These are phyloP conservation scores for Seiridium unicorne DNA, from an alignment of 2,329 filamentous ascomycete genomes.

Conservation along the genomic window DNA sequence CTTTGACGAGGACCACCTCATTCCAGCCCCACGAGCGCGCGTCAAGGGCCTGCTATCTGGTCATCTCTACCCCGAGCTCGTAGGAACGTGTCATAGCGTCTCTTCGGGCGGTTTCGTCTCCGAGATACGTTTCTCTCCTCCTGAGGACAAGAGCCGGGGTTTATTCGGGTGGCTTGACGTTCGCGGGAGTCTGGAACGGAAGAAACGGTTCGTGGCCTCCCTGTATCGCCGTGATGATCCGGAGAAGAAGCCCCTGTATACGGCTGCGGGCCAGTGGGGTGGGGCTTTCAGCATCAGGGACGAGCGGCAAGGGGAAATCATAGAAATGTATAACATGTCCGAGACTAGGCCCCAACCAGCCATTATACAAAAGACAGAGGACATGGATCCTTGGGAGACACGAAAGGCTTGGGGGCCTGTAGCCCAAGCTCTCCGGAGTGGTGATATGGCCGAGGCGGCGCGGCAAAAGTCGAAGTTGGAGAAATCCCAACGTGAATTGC, in stretches of 20 bases:
- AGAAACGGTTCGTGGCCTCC: conserved; percentile 16
- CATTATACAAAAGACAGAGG: background rate
- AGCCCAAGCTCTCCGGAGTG: conserved; percentile 12
- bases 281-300: conserved; percentile 17
- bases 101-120: conserved; percentile 6
- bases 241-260: conserved; percentile 21
- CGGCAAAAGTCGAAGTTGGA: conserved; percentile 19
- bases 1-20: conserved; percentile 10
- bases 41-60: conserved; percentile 7
- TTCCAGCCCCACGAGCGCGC: conserved; percentile 3
- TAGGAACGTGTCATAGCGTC: conserved; percentile 2
- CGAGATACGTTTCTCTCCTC: conserved; percentile 1
- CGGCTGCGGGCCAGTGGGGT: conserved; percentile 24
- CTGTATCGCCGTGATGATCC: conserved; percentile 15
- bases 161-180: too few species aligned
- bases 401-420: conserved; percentile 19
- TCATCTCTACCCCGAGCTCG: conserved; percentile 8
- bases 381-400: conserved; percentile 23
- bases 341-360: background rate
- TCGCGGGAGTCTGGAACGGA: background rate
- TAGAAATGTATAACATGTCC: conserved; percentile 5
- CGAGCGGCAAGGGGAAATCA: conserved; percentile 8
- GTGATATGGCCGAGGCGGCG: conserved; percentile 13
- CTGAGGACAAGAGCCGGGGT: background rate
- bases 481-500: conserved; percentile 20